Evolutionary conservation across 1,284 basidiomycete genomes (phyloP), one percentile per base, ranked within the genome.

Genomic region (Fistulina hepatica): DNA sequence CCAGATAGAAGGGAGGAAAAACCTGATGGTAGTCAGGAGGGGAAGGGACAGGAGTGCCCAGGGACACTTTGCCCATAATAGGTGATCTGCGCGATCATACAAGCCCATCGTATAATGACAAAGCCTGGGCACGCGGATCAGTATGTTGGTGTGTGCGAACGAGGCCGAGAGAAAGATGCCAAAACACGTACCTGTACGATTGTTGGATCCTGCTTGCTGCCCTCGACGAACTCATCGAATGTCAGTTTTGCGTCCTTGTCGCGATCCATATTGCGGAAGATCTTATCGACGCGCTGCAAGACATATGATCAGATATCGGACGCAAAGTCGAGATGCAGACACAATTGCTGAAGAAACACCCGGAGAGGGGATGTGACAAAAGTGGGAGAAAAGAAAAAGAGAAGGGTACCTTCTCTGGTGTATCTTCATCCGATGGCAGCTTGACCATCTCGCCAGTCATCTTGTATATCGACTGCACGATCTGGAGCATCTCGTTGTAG

Each of bases 371-470:
- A n/a, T n/a, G n/a, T n/a, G n/a, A n/a, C n/a, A n/a, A n/a, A 33
- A 20, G 34, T 44, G 31, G 36, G 37, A 19, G 31, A 35, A 30
- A 27, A 26, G 27, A 40, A 39, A 30, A 21, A 38, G 34, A 39
- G 23, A 33, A 27, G 23, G 21, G 20, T 47, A 82, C 92, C 83
- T 98, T 98, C 63, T 97, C 92, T 2, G 95, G 95, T 13, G 95
- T 99, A 64, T 98, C 92, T 63, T 99, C 95, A 58, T 98, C 95
- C 34, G 81, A 71, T 12, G 95, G 94, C 19, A 98, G 75, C 58
- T 93, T 94, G 52, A 98, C 94, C 93, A 98, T 97, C 59, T 95
- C 85, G 10, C 95, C 94, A 4, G 92, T 94, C 92, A 95, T 95
- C 73, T 94, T 94, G 71, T 97, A 97, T 65, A 97, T 97, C 37